Evolutionary conservation across 306 rosid species (phyloP), one percentile per base, ranked within the genome.

Genomic region (Pueraria montana): DNA sequence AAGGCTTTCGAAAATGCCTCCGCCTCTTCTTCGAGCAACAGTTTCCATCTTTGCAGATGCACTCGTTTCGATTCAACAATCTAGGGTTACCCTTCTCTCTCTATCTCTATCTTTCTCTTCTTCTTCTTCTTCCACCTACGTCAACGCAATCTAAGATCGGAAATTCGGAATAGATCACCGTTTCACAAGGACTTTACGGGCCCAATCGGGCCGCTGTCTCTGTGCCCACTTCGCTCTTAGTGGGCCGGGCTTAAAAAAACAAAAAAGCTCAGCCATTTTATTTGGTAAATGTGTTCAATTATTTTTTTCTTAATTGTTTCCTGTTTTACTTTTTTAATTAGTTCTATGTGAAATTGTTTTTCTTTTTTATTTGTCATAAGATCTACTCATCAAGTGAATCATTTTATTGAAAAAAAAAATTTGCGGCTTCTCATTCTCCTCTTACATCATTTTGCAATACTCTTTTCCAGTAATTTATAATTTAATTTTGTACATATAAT

Each of bases 1-100:
- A 11, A 96, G 72, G 34, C 95, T 92, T 87, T 96, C 99, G 43
- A 91, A 58, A 80, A 89, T 71, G 69, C 98, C 98, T 55, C 98
- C 96, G 7, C 95, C 84, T 48, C 82, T 87, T 83, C 88, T 92
- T 78, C 93, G 76, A 36, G 90, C 84, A 0, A 88, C 85, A 20
- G 96, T 72, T 34, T 89, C 92, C 99, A 96, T 96, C 20, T 20
- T 42, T 69, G 52, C 32, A n/a, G 59, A 69, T 58, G 32, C 58
- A 30, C 59, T 79, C 77, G 36, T 70, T 82, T 43, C 70, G 74
- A 65, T 53, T 82, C 49, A 27, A 24, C 5, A 21, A 10, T 65
- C 76, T 82, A 82, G 78, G 85, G 82, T 82, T 82, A 53, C 77
- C 32, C 23, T 17, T 76, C 36, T 26, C 52, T 18, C 38, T 36